phyloP scores from a whole-genome alignment of 192 early-diverging fungal species.

The Allomyces macrogynus region DNA sequence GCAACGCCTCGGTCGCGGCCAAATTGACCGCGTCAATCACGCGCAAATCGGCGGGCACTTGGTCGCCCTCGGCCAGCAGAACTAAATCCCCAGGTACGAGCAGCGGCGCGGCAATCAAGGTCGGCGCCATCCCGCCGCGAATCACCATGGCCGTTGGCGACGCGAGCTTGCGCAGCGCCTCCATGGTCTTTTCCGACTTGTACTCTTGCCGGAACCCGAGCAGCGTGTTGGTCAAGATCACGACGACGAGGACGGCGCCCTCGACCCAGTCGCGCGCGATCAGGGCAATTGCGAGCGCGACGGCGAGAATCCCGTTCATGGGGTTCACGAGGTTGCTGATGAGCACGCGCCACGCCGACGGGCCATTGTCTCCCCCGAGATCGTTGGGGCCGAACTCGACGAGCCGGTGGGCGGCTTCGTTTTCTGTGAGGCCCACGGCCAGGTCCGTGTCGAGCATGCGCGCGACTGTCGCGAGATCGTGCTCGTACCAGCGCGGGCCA shows the following conservation, averaged over 20 bases:
- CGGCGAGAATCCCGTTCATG: conserved; percentile 76
- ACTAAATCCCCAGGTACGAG: conserved; percentile 74
- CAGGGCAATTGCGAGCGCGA: conserved; percentile 58
- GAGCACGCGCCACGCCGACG: conserved; percentile 48
- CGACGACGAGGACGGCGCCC: conserved; percentile 44
- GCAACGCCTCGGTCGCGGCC: conserved; percentile 73
- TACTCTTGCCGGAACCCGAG: conserved; percentile 94
- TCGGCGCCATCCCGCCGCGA: conserved; percentile 51
- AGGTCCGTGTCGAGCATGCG: conserved; percentile 63
- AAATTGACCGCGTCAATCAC: conserved; percentile 66
- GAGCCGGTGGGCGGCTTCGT: conserved; percentile 30
- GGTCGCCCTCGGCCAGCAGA: conserved; percentile 84
- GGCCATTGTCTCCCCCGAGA: conserved; percentile 53
- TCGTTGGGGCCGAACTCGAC: conserved; percentile 69
- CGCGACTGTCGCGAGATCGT: conserved; percentile 54
- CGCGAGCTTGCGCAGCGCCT: conserved; percentile 68
- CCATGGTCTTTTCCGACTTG: conserved; percentile 84
- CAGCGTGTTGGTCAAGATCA: conserved; percentile 64
- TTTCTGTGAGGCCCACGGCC: conserved; percentile 36
- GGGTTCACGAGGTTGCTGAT: conserved; percentile 77
- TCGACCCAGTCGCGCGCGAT: conserved; percentile 45
- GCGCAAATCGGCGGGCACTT: conserved; percentile 77
- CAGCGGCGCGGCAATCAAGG: conserved; percentile 54
- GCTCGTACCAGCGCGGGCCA: conserved; percentile 56
- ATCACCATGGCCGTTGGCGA: conserved; percentile 74